Percentiles rank a stretch among this genome's conserved stretches.
phyloP scores from a whole-genome alignment of 2,329 filamentous ascomycete genomes.

The Fonsecaea monophora region DNA sequence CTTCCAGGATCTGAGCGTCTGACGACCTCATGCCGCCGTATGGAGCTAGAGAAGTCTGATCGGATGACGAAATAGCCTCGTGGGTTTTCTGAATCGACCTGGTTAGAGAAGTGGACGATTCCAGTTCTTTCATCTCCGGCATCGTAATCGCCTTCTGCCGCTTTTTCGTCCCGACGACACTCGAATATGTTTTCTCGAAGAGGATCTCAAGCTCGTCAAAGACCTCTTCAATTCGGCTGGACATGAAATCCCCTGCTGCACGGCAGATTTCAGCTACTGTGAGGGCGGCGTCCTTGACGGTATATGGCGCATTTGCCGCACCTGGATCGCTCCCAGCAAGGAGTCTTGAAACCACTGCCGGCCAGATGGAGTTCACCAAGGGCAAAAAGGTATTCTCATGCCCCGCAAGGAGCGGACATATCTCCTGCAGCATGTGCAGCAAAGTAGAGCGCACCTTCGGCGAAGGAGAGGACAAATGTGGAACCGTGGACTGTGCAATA shows the following conservation, averaged over 20 bases:
- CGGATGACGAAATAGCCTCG: background rate
- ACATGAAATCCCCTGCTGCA: constrained; percentile 80
- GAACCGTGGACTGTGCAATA: constrained; percentile 83
- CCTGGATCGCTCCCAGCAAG: constrained; percentile 60
- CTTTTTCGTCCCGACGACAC: constrained; percentile 1
- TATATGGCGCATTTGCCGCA: constrained; percentile 60
- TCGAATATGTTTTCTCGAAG: constrained; percentile 42
- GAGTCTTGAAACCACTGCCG: constrained; percentile 73
- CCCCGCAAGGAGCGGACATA: constrained; percentile 72
- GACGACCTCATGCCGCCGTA: constrained; percentile 19
- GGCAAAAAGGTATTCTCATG: constrained; percentile 87
- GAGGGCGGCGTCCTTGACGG: constrained; percentile 65
- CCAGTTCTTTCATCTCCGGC: background rate
- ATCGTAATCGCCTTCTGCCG: background rate
- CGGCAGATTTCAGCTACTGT: constrained; percentile 73
- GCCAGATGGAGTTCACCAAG: constrained; percentile 89
- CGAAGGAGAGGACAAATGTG: constrained; percentile 87
- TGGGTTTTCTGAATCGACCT: background rate
- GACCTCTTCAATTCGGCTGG: constrained; percentile 73
- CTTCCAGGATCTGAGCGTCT: constrained; percentile 27
- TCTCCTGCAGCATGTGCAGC: constrained; percentile 75
- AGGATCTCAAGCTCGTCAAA: constrained; percentile 58
- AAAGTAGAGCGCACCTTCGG: constrained; percentile 79
- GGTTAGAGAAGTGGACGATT: background rate
- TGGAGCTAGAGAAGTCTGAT: constrained; percentile 1